Percentiles rank a stretch among this genome's conserved stretches.
Evolutionary conservation across 345 rosid species (phyloP).

Genomic region (Corymbia maculata): DNA sequence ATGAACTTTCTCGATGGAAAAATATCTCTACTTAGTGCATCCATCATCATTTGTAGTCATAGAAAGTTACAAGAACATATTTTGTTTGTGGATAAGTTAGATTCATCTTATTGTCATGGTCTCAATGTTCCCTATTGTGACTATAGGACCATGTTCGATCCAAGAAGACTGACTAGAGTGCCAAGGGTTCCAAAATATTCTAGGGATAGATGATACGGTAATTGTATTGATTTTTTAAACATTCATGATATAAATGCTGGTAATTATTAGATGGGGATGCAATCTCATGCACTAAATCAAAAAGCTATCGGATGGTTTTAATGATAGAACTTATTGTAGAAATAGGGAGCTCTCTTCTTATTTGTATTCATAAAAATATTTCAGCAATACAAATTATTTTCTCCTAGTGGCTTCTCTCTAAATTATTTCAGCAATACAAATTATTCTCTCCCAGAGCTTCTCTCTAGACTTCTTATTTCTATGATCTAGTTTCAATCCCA

Average conservation of each 20-base stretch:
- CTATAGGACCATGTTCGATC: background rate
- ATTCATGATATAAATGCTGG: fast-evolving
- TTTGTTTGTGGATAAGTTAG: background rate
- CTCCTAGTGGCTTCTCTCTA: fast-evolving
- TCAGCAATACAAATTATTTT: background rate
- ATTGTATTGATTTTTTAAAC: fast-evolving
- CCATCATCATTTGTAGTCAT: background rate
- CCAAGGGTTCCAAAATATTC: too few species aligned
- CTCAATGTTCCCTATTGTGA: background rate
- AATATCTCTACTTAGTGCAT: background rate
- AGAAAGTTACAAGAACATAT: background rate
- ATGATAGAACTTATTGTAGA: too few species aligned
- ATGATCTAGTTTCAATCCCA: too few species aligned
- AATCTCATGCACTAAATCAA: too few species aligned
- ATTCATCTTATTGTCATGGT: background rate
- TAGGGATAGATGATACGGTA: fast-evolving
- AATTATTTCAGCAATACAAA: background rate
- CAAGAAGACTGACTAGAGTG: background rate
- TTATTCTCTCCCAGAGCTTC: fast-evolving
- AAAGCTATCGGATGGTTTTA: too few species aligned
- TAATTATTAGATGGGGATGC: background rate
- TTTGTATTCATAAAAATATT: too few species aligned
- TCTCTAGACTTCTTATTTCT: too few species aligned
- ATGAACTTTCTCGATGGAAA: background rate
- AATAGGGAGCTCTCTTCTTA: background rate